Percentiles rank a stretch among this genome's conserved stretches.
Evolutionary conservation across 2,329 filamentous ascomycete species (phyloP).

Genomic region (Alternaria infectoria): DNA sequence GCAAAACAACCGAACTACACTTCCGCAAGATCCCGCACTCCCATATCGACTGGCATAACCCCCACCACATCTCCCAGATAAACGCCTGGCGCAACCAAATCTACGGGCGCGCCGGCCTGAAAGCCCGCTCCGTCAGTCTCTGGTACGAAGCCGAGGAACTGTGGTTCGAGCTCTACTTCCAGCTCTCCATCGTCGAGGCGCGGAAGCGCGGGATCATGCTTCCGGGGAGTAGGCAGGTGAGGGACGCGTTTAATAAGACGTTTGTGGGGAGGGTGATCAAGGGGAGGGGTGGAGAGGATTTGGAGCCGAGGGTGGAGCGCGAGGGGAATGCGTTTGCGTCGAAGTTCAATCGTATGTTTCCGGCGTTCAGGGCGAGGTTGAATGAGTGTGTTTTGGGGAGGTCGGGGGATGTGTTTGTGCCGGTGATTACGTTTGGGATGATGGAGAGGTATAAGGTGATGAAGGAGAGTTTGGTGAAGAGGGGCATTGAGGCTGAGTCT

Average conservation of each 20-base stretch:
- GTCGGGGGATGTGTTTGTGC: constrained; percentile 16
- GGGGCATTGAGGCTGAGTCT: constrained; percentile 4
- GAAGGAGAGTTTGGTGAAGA: not conserved
- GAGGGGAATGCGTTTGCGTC: constrained; percentile 18
- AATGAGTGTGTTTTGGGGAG: constrained; percentile 2
- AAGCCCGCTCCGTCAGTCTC: constrained; percentile 15
- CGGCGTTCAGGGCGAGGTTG: constrained; percentile 1
- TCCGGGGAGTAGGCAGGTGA: constrained; percentile 3
- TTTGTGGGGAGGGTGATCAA: constrained; percentile 13
- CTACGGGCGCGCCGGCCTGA: constrained; percentile 27
- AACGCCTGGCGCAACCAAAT: constrained; percentile 34
- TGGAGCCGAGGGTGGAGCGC: constrained; percentile 5
- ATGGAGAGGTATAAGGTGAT: constrained; percentile 12
- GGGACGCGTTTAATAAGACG: constrained; percentile 22
- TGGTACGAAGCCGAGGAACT: constrained; percentile 26
- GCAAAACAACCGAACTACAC: constrained; percentile 15
- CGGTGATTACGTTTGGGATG: constrained; percentile 15
- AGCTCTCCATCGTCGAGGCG: constrained; percentile 19
- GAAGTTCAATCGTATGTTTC: constrained; percentile 23
- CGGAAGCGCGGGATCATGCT: constrained; percentile 13
- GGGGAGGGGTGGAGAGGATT: not conserved
- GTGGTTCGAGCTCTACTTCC: constrained; percentile 28
- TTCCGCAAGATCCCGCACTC: constrained; percentile 24
- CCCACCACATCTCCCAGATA: constrained; percentile 25
- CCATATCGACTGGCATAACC: constrained; percentile 26